phyloP scores from a whole-genome alignment of 225 moss, liverwort and hornwort genomes.

The Pseudoscleropodium purum region DNA sequence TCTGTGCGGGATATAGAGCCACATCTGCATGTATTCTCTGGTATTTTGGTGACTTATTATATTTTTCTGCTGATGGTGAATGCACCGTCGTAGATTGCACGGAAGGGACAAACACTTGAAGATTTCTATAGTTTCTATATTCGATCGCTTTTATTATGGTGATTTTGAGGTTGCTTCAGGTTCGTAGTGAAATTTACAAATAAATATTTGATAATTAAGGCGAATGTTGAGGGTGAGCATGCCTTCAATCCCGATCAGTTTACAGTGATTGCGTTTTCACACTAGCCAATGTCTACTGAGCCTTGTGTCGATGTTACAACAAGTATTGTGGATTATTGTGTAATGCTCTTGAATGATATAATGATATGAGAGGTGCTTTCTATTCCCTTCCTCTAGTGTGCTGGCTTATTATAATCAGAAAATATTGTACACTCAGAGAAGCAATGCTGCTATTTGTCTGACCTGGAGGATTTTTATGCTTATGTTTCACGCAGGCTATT shows the following conservation, averaged over 20 bases:
- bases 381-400: not conserved
- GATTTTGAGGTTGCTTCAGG: not conserved
- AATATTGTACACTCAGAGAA: not conserved
- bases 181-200: conserved; percentile 6
- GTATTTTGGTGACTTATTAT: not conserved
- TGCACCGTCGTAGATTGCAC: not conserved
- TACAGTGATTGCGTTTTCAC: not conserved
- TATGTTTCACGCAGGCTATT: conserved; percentile 41
- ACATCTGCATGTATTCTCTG: not conserved
- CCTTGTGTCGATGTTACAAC: not conserved
- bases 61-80: not conserved
- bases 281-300: not conserved
- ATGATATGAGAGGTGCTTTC: not conserved
- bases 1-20: not conserved
- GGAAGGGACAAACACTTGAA: not conserved
- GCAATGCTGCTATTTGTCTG: not conserved
- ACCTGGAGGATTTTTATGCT: not conserved
- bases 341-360: not conserved
- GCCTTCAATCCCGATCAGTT: conserved; percentile 8
- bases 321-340: not conserved
- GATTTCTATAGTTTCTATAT: not conserved
- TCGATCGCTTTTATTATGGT: not conserved
- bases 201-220: conserved; percentile 3
- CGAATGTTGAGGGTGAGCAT: conserved; percentile 8
- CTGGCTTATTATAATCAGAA: not conserved